Percentiles rank a stretch among this genome's conserved stretches.
Evolutionary conservation across 116 monocot species (phyloP).

Genomic region (Trichopus zeylanicus): DNA sequence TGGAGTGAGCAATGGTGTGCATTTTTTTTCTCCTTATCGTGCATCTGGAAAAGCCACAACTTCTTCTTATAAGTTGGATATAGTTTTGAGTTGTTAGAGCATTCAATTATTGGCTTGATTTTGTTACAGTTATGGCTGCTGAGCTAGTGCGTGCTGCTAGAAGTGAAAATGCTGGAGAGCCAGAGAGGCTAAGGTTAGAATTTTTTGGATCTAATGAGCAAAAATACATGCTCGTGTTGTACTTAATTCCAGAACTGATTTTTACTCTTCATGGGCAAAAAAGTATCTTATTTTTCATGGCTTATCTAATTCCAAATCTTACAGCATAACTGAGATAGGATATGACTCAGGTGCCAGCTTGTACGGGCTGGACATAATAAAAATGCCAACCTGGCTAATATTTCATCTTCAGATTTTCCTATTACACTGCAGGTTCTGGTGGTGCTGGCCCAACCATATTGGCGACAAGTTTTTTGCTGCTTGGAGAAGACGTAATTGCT

Average conservation of each 20-base stretch:
- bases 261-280: no score
- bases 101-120: neutral
- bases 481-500: conserved; percentile 84
- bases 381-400: conserved; percentile 21
- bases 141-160: conserved; percentile 71
- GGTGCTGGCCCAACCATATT: conserved; percentile 97
- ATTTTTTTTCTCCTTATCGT: neutral
- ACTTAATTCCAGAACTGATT: no score
- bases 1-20: conserved; percentile 91
- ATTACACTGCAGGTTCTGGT: conserved; percentile 96
- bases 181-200: conserved; percentile 78
- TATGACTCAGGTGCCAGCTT: neutral
- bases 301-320: no score
- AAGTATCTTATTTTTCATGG: no score
- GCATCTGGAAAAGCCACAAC: neutral
- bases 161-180: conserved; percentile 49
- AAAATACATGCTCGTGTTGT: no score
- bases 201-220: neutral
- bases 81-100: no score
- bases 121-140: conserved; percentile 83
- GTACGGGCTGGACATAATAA: neutral
- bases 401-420: conserved; percentile 67
- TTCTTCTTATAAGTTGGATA: neutral
- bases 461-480: conserved; percentile 86
- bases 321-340: neutral